phyloP scores from a whole-genome alignment of 257 asterid genomes.

The Ehretia macrophylla region DNA sequence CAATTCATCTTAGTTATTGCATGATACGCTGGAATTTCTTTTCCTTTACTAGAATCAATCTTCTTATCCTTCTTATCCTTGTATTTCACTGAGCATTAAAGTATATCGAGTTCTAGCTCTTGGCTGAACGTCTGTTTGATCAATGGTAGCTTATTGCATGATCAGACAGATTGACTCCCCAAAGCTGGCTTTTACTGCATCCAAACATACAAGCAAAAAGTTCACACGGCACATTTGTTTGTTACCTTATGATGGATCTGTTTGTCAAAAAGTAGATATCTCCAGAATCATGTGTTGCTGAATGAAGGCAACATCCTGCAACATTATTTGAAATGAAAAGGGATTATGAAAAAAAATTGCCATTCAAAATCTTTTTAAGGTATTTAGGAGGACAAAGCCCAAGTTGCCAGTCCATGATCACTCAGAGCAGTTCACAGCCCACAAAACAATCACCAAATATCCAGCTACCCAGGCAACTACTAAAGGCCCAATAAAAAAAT shows the following conservation, averaged over 20 bases:
- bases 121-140: no score
- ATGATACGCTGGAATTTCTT: no score
- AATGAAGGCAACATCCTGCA: slow-evolving; percentile 34
- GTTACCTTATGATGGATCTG: slow-evolving; percentile 45
- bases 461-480: background rate
- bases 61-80: no score
- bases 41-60: no score
- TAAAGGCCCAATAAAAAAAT: background rate
- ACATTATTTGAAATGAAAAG: slow-evolving; percentile 8
- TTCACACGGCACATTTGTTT: background rate
- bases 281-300: slow-evolving; percentile 22
- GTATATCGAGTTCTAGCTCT: no score
- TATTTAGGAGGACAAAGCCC: background rate
- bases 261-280: slow-evolving; percentile 19
- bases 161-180: background rate
- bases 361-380: background rate
- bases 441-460: background rate
- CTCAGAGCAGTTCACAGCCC: background rate
- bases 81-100: no score
- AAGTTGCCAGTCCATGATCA: background rate
- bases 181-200: background rate
- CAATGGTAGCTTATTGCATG: no score
- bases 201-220: background rate
- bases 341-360: background rate
- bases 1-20: no score